phyloP scores from a whole-genome alignment of 495 filamentous ascomycete species.

The Xylaria scruposa region DNA sequence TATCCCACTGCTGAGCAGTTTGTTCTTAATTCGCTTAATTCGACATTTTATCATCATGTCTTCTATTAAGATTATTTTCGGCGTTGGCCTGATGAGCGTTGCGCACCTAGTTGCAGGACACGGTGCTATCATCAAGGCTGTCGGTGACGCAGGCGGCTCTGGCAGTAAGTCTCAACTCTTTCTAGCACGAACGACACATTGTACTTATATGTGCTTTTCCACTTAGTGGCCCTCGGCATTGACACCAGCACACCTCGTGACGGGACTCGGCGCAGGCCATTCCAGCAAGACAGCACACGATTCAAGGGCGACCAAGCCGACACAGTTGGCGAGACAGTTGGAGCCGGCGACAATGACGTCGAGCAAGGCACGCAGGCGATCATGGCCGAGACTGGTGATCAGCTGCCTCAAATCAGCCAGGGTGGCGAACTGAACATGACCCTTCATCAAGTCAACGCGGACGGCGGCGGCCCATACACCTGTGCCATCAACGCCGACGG shows the following conservation, averaged over 20 bases:
- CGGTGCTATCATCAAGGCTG: slow-evolving; percentile 55
- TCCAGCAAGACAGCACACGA: slow-evolving; percentile 61
- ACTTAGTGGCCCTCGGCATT: slow-evolving; percentile 49
- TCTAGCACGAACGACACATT: not conserved
- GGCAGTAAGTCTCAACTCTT: slow-evolving; percentile 41
- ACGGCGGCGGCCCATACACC: slow-evolving; percentile 54
- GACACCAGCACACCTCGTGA: slow-evolving; percentile 58
- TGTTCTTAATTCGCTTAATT: slow-evolving; percentile 26
- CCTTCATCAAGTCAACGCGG: slow-evolving; percentile 58
- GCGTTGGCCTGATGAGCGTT: slow-evolving; percentile 40
- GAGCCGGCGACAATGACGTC: slow-evolving; percentile 53
- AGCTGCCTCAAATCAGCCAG: slow-evolving; percentile 55
- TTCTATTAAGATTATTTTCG: slow-evolving; percentile 40
- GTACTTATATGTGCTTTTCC: slow-evolving; percentile 10
- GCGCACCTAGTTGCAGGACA: slow-evolving; percentile 53
- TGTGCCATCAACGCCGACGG: slow-evolving; percentile 59
- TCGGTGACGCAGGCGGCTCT: slow-evolving; percentile 55
- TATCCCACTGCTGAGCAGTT: slow-evolving; percentile 44
- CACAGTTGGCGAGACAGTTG: slow-evolving; percentile 53
- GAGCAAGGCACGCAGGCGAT: slow-evolving; percentile 55
- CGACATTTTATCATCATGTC: slow-evolving; percentile 37
- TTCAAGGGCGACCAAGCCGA: slow-evolving; percentile 52
- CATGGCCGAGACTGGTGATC: slow-evolving; percentile 51
- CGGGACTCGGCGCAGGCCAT: slow-evolving; percentile 57
- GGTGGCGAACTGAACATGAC: slow-evolving; percentile 60